Conservation (phyloP, 2,329 filamentous ascomycete genomes). For the Thelonectria blattea region DNA sequence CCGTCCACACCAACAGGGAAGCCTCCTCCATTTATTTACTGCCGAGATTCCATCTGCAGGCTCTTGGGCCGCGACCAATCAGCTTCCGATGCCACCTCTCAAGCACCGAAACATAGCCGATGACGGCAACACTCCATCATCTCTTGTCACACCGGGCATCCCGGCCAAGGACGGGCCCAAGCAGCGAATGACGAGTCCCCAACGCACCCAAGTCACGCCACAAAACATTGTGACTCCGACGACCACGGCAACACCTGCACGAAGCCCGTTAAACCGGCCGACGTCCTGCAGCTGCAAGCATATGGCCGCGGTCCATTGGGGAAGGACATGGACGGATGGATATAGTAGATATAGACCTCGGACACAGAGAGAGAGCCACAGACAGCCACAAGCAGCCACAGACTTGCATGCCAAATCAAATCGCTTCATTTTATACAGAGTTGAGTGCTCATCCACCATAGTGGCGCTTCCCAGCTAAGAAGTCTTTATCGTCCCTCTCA, state of each 20-base stretch:
- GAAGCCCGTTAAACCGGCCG: background rate
- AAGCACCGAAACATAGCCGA: constrained; percentile 5
- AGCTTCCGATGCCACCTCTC: background rate
- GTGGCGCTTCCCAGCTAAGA: constrained; percentile 26
- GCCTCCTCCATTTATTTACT: background rate
- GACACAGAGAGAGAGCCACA: background rate
- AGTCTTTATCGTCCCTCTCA: constrained; percentile 34
- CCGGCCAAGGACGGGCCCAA: constrained; percentile 12
- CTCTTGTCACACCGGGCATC: constrained; percentile 19
- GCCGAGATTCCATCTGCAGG: background rate
- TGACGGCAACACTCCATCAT: background rate
- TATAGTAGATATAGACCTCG: no score
- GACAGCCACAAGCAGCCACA: no score
- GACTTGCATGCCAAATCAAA: constrained; percentile 33
- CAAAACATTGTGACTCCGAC: constrained; percentile 25
- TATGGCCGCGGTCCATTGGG: background rate
- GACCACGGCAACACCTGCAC: constrained; percentile 2
- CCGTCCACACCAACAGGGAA: no score
- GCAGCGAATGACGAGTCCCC: constrained; percentile 32
- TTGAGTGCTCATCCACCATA: constrained; percentile 34
- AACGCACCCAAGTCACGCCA: constrained; percentile 37
- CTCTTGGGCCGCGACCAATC: background rate
- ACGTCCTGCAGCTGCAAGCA: background rate
- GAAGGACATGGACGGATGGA: background rate
- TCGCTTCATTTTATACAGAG: constrained; percentile 41